Evolutionary conservation across 176 grass and related monocot genomes (phyloP), one percentile per base, ranked within the genome.

Genomic region (Rhynchospora breviuscula): DNA sequence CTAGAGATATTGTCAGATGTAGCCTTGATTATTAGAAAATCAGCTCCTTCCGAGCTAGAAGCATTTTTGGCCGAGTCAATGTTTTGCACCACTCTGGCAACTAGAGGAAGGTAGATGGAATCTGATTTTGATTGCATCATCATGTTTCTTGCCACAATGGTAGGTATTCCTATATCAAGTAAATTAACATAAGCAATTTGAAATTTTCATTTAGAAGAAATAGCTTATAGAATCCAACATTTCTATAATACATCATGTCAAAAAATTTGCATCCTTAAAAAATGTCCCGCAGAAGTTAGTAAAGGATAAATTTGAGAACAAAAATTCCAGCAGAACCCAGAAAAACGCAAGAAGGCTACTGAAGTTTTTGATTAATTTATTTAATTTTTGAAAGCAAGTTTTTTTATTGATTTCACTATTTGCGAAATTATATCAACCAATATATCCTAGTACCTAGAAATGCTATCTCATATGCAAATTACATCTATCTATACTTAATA

Each of bases 101-200:
- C 91, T 78, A 99, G 81, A 66, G 93, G 96, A 62, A 99, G 96
- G 86, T 95, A 99, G 64, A 99, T 92, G 35, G 93, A 92, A 85
- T 95, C 89, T 15, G 89, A 87, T 80, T 95, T 99, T 25, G 96
- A 95, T 81, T 95, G 92, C 96, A 92, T 99, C 93, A 95, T 95
- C 93, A 95, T 99, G 84, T 92, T 93, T 85, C 96, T 90, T 64
- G 93, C 91, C 84, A 99, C 86, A 86, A 99, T 90, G 79, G 91
- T 72, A 84, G 96, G 96, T 87, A 99, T 99, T 62, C 91, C 96
- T 99, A 88, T 82, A 87, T 86, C 67, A 63, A 79, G 78, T 85
- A 83, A 21, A 29, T 57, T 25, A 89, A 10, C 46, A 46, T 6
- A 48, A 77, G n/a, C 18, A 76, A 23, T 52, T 56, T 13, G 10